A percentile compares a stretch with the other conserved stretches of the same genome.
phyloP scores from a whole-genome alignment of 768 basidiomycete species.

The Amanita pseudoporphyria region DNA sequence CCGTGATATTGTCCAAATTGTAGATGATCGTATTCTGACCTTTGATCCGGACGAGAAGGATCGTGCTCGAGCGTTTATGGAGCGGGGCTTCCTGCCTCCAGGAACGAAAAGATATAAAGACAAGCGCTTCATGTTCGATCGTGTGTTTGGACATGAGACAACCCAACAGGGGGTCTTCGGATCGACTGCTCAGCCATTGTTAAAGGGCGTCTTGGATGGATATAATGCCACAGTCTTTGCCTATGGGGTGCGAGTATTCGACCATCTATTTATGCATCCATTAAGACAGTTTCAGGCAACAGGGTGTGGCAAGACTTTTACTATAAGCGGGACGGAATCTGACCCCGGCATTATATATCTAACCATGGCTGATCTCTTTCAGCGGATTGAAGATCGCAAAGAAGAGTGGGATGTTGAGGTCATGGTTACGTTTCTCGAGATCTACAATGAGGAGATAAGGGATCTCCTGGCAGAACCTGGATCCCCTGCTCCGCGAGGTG shows the following conservation, averaged over 20 bases:
- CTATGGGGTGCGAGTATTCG: constrained; percentile 75
- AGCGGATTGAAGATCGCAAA: constrained; percentile 78
- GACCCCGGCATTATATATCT: constrained; percentile 95
- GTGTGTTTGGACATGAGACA: constrained; percentile 76
- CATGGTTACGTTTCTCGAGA: constrained; percentile 92
- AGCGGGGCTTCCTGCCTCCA: constrained; percentile 77
- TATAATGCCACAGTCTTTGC: constrained; percentile 98
- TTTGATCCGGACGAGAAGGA: constrained; percentile 96
- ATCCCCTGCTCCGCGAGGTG: constrained; percentile 58
- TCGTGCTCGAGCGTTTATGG: constrained; percentile 66
- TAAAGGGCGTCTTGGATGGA: constrained; percentile 82
- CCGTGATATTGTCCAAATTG: constrained; percentile 75
- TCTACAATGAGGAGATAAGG: constrained; percentile 98
- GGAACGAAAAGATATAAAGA: constrained; percentile 95
- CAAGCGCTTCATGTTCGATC: constrained; percentile 94
- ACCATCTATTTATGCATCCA: constrained; percentile 6
- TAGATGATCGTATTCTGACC: constrained; percentile 91
- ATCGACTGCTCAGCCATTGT: constrained; percentile 74
- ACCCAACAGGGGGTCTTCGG: constrained; percentile 84
- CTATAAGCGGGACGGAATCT: constrained; percentile 83
- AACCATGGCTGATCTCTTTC: constrained; percentile 96
- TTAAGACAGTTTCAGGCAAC: constrained; percentile 61
- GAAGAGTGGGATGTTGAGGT: constrained; percentile 85
- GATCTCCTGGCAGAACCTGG: constrained; percentile 81
- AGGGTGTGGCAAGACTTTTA: constrained; percentile 99